A percentile compares a stretch with the other conserved stretches of the same genome.
These are phyloP conservation scores for Aspergillus terreus DNA, from an alignment of 2,329 filamentous ascomycete genomes.

Conservation along the genomic window DNA sequence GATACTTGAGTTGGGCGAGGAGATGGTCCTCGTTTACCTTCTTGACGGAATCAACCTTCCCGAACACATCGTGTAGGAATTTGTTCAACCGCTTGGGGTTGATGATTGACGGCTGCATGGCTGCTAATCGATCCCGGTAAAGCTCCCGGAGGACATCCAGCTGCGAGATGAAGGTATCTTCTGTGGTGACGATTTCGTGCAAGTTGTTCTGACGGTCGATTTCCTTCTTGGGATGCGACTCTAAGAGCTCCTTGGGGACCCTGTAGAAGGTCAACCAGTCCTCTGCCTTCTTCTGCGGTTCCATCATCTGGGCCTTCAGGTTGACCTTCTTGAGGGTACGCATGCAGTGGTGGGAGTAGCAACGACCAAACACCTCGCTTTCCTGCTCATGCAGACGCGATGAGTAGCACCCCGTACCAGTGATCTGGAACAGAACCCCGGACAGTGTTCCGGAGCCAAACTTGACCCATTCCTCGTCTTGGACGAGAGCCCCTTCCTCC, in stretches of 20 bases:
- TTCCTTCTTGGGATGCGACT: conserved; percentile 74
- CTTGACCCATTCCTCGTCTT: conserved; percentile 97
- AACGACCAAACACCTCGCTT: conserved; percentile 63
- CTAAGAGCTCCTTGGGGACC: conserved; percentile 71
- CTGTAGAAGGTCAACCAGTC: conserved; percentile 92
- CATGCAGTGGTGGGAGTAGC: conserved; percentile 92
- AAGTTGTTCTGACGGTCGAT: conserved; percentile 89
- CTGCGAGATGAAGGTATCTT: conserved; percentile 86
- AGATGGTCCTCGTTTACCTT: conserved; percentile 90
- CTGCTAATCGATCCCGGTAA: conserved; percentile 76
- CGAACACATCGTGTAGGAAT: conserved; percentile 84
- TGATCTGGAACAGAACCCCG: conserved; percentile 90
- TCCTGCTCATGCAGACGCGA: conserved; percentile 70
- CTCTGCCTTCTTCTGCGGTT: conserved; percentile 64
- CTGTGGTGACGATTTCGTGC: conserved; percentile 90
- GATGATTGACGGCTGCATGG: conserved; percentile 75
- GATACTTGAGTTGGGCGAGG: conserved; percentile 89
- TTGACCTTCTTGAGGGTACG: conserved; percentile 93
- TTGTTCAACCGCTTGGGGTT: conserved; percentile 70
- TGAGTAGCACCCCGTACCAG: conserved; percentile 86
- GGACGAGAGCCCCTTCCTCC: conserved; percentile 69
- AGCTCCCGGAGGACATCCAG: conserved; percentile 79
- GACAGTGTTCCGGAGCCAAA: conserved; percentile 77
- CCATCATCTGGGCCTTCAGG: conserved; percentile 67
- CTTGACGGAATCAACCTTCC: conserved; percentile 82